Evolutionary conservation across 768 basidiomycete species (phyloP).

Genomic region (Naematelia aurantialba): DNA sequence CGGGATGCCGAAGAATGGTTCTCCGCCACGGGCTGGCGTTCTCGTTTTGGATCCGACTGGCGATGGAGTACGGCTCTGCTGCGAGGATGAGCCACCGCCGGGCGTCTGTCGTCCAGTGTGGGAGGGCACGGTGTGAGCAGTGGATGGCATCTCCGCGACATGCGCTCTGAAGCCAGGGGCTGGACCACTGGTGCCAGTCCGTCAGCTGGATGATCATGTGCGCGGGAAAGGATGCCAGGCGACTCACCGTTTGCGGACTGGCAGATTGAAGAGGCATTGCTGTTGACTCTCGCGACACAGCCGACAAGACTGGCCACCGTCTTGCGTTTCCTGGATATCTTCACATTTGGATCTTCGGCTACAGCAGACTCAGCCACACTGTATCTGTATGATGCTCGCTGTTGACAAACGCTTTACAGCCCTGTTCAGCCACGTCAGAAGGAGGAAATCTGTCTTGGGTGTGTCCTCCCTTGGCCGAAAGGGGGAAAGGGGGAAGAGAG

Average conservation of each 20-base stretch:
- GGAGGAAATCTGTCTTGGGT: too few species aligned
- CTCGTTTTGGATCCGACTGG: not conserved
- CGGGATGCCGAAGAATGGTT: not conserved
- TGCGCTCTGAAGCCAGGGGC: not conserved
- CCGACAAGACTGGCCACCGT: not conserved
- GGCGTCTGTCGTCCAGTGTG: not conserved
- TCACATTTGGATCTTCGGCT: slow-evolving; percentile 1
- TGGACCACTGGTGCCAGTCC: not conserved
- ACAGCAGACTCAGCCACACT: not conserved
- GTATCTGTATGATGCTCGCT: too few species aligned
- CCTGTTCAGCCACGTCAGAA: not conserved
- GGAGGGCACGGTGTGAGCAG: not conserved
- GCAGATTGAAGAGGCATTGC: slow-evolving; percentile 1
- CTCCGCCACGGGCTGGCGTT: not conserved
- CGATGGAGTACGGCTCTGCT: not conserved
- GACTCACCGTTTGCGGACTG: slow-evolving; percentile 1
- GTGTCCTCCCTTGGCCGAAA: not conserved
- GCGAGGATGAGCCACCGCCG: not conserved
- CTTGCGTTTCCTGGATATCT: not conserved
- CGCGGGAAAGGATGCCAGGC: not conserved
- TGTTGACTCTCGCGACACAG: slow-evolving; percentile 5
- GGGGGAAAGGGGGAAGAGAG: not conserved
- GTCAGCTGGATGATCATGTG: not conserved
- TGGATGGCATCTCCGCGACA: not conserved
- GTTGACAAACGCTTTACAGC: not conserved